Base-by-base conservation (phyloP, 805 yeast genomes). In the Kodamaea neixiangensis region DNA sequence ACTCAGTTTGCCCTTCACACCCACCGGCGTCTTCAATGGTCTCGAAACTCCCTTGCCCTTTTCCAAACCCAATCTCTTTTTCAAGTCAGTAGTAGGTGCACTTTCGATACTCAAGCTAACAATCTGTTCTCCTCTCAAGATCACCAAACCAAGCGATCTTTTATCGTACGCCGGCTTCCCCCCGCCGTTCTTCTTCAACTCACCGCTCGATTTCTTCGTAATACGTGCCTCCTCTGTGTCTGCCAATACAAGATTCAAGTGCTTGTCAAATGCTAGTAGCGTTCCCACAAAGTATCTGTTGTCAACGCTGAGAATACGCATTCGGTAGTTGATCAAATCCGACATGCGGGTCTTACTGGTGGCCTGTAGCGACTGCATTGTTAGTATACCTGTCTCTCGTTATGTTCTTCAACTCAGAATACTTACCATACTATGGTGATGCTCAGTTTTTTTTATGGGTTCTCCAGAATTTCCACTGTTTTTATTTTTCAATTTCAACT, bases 41-140 rank as follows among this genome's bases (percentile, higher is more conserved):
- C 66, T 66, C 9, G 69, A 48, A 11, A 56, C 58, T 6, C 59
- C 59, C 45, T 47, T 41, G 57, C 55, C 63, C 68, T 60, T 50
- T 50, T 56, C 53, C 58, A 58, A 55, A 58, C 46, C 61, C 62
- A 55, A 50, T 62, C 59, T 58, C 66, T 63, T 60, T 61, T 73
- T 69, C 44, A 72, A 64, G 60, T 77, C 71, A 20, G 74, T 59
- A 40, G 82, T 76, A 50, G 89, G 80, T n/a, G 85, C 76, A 52
- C 73, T 66, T 69, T 88, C 93, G 29, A 88, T 82, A 22, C 80
- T 77, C 17, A 87, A 72, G 49, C 91, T 81, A 10, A 92, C 82
- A 21, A 94, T 82, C 57, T 86, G 88, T 57, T 90, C 97, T 2
- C 99, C 99, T 59, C 98, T 78, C 43, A 93, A 71, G 34, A 93